Evolutionary conservation across 1,284 basidiomycete species (phyloP).

Genomic region (Trichosporon sp.): DNA sequence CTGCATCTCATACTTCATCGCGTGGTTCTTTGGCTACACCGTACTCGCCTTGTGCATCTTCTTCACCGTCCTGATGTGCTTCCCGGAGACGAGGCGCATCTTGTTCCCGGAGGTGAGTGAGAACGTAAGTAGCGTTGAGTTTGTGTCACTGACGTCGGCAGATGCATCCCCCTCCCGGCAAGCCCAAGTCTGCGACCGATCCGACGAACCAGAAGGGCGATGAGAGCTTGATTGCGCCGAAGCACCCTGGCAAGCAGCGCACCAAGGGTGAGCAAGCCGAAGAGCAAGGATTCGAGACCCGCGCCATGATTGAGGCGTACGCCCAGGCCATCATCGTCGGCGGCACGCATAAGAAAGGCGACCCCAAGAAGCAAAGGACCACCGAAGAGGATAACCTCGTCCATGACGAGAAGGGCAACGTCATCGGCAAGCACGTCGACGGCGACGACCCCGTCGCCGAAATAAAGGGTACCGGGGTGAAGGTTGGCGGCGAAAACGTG

Average conservation of each 20-base stretch:
- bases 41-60: constrained; percentile 49
- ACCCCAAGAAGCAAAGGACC: background rate
- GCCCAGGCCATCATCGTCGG: constrained; percentile 39
- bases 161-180: background rate
- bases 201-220: constrained; percentile 43
- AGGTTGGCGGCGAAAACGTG: constrained; percentile 17
- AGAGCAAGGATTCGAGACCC: constrained; percentile 51
- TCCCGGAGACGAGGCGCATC: constrained; percentile 51
- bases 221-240: constrained; percentile 47
- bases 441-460: constrained; percentile 10
- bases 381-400: background rate
- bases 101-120: constrained; percentile 55
- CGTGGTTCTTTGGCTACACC: constrained; percentile 52
- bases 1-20: constrained; percentile 51
- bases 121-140: background rate
- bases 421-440: constrained; percentile 22
- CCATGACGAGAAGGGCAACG: constrained; percentile 23
- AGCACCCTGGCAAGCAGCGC: constrained; percentile 29
- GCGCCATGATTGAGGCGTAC: constrained; percentile 45
- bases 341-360: constrained; percentile 38
- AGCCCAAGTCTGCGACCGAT: background rate
- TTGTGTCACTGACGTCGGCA: background rate
- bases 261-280: constrained; percentile 51
- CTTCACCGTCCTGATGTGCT: constrained; percentile 52
- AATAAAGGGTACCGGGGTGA: constrained; percentile 41